A percentile compares a stretch with the other conserved stretches of the same genome.
Evolutionary conservation across 208 protist genomes (phyloP).

Genomic region (Leptomonas pyrrhocoris): DNA sequence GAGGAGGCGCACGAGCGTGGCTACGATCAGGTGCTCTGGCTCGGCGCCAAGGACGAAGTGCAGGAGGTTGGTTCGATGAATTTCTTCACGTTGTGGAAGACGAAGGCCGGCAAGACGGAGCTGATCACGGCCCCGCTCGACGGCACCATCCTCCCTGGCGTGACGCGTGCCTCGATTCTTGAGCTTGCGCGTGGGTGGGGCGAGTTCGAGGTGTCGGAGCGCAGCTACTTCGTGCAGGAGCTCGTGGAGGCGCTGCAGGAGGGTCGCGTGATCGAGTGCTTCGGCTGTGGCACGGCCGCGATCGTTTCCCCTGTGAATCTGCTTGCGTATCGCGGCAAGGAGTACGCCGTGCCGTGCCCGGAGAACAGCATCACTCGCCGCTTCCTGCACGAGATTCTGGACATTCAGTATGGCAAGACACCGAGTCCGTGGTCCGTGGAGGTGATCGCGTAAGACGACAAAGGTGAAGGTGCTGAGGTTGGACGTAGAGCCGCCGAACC

Average conservation of each 20-base stretch:
- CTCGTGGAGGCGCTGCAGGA: conserved; percentile 85
- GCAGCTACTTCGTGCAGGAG: conserved; percentile 83
- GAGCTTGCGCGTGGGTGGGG: conserved; percentile 76
- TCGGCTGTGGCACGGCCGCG: conserved; percentile 97
- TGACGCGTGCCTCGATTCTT: conserved; percentile 97
- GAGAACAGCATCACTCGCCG: conserved; percentile 53
- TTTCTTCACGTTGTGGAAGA: conserved; percentile 94
- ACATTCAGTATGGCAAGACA: conserved; percentile 73
- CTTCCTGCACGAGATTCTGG: conserved; percentile 57
- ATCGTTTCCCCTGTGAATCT: conserved; percentile 93
- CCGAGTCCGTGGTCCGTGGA: conserved; percentile 55
- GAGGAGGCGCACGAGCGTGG: conserved; percentile 86
- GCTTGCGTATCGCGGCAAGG: conserved; percentile 82
- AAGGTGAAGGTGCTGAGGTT: too few species aligned
- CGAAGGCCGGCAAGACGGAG: conserved; percentile 73
- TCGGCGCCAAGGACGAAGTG: conserved; percentile 91
- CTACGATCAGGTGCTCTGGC: conserved; percentile 98
- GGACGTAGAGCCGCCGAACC: too few species aligned
- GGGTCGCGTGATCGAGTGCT: conserved; percentile 92
- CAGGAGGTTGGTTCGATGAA: conserved; percentile 99
- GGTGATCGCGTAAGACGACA: conserved; percentile 29
- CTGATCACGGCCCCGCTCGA: conserved; percentile 96
- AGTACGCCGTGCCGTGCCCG: conserved; percentile 60
- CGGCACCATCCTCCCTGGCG: conserved; percentile 94
- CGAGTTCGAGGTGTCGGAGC: conserved; percentile 91